phyloP scores from a whole-genome alignment of 2,329 filamentous ascomycete genomes.

The Colletotrichum aenigma region DNA sequence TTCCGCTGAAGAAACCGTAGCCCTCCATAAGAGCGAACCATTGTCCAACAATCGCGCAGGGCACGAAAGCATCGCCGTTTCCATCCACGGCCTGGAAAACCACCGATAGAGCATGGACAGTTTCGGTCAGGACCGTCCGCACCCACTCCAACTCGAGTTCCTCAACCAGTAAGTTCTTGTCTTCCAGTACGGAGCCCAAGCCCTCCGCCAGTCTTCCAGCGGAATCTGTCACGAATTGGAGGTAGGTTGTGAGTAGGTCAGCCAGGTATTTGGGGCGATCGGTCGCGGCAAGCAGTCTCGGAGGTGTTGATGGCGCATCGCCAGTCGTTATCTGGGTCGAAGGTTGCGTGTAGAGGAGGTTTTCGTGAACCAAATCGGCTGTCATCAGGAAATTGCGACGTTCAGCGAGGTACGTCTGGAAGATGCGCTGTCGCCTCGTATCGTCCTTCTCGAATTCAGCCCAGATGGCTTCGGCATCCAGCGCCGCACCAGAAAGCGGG shows the following conservation, averaged over 20 bases:
- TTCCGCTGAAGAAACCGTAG: conserved; percentile 71
- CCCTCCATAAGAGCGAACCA: conserved; percentile 79
- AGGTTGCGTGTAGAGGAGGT: conserved; percentile 47
- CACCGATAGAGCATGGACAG: conserved; percentile 75
- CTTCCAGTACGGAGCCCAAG: conserved; percentile 56
- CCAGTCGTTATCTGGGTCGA: conserved; percentile 10
- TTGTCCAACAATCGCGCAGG: conserved; percentile 62
- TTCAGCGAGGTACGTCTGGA: conserved; percentile 75
- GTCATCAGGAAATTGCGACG: conserved; percentile 71
- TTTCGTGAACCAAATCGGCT: conserved; percentile 58
- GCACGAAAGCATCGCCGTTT: conserved; percentile 57
- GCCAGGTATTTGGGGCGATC: conserved; percentile 40
- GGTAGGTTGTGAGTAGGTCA: conserved; percentile 51
- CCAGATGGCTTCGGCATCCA: conserved; percentile 60
- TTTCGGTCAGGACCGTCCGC: conserved; percentile 69
- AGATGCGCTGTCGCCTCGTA: conserved; percentile 68
- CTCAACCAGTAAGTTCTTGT: conserved; percentile 52
- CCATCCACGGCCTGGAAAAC: conserved; percentile 73
- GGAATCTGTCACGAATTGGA: conserved; percentile 50
- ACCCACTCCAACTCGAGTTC: conserved; percentile 64
- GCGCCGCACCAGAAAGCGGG: conserved; percentile 52
- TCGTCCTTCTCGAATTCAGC: conserved; percentile 66
- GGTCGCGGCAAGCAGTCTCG: not conserved
- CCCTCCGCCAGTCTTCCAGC: conserved; percentile 54
- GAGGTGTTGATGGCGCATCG: not conserved